A percentile compares a stretch with the other conserved stretches of the same genome.
Conservation (phyloP, 805 yeast genomes). For the Saccharomyces jurei region DNA sequence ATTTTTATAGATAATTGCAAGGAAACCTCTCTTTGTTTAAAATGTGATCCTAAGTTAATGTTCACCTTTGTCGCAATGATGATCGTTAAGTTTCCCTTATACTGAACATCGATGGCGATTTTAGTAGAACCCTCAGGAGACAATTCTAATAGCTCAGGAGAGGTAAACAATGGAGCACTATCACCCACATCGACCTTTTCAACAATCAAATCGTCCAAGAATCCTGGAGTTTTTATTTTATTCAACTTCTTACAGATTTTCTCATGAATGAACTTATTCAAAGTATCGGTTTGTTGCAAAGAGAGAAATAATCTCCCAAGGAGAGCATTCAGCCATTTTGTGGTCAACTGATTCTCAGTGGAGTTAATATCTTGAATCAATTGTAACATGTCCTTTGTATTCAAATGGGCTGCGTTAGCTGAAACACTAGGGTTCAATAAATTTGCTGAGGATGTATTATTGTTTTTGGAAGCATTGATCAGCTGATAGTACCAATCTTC, state of each 20-base stretch:
- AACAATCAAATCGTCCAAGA: constrained; percentile 74
- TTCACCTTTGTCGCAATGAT: constrained; percentile 76
- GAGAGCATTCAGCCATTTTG: constrained; percentile 87
- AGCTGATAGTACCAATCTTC: constrained; percentile 91
- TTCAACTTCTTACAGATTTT: constrained; percentile 65
- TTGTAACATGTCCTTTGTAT: constrained; percentile 61
- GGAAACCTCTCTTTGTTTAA: constrained; percentile 69
- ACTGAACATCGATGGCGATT: constrained; percentile 52
- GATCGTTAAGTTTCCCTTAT: constrained; percentile 67
- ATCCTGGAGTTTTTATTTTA: constrained; percentile 79
- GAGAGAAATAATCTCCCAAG: constrained; percentile 76
- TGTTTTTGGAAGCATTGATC: constrained; percentile 58
- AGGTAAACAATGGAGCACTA: constrained; percentile 71
- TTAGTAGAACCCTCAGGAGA: constrained; percentile 74
- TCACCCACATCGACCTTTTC: constrained; percentile 66
- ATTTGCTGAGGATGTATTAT: constrained; percentile 15
- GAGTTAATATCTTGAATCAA: constrained; percentile 73
- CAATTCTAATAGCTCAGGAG: constrained; percentile 59
- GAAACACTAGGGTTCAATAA: constrained; percentile 48
- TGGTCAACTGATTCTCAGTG: constrained; percentile 71
- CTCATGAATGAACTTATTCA: constrained; percentile 48
- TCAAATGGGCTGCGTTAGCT: constrained; percentile 69
- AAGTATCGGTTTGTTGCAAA: constrained; percentile 59
- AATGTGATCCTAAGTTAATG: constrained; percentile 65
- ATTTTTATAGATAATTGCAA: constrained; percentile 63